These are phyloP conservation scores for Solanum piurae DNA, from an alignment of 257 asterid genomes.

Conservation along the genomic window DNA sequence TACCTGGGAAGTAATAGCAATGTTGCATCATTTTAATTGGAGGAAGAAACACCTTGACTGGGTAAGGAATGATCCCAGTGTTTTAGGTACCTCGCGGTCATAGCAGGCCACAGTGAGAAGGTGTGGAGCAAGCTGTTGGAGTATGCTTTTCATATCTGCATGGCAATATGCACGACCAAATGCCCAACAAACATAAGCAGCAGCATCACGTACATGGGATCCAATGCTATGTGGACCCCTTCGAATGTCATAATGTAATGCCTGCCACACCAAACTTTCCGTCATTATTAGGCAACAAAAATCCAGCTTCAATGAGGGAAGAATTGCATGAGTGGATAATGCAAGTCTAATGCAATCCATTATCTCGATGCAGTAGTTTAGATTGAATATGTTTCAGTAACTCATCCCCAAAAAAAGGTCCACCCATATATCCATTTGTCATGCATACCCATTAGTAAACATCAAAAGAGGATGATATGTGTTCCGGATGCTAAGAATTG, in stretches of 20 bases:
- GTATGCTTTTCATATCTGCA: conserved; percentile 71
- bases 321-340: background rate
- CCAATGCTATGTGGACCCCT: conserved; percentile 99
- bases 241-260: conserved; percentile 90
- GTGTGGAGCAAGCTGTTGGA: conserved; percentile 82
- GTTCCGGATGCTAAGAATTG: background rate
- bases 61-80: background rate
- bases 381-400: background rate
- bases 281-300: background rate
- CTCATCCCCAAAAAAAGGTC: background rate
- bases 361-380: background rate
- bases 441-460: background rate
- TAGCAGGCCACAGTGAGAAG: conserved; percentile 87
- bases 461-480: background rate
- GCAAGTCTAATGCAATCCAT: background rate
- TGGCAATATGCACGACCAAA: conserved; percentile 88
- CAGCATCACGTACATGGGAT: conserved; percentile 99
- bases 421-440: background rate
- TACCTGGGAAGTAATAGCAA: conserved; percentile 47
- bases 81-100: conserved; percentile 86
- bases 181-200: conserved; percentile 99
- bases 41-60: background rate
- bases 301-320: background rate
- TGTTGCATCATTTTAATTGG: conserved; percentile 13
- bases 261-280: conserved; percentile 30